phyloP scores from a whole-genome alignment of 106 monocot species.

The Dendrobium catenatum region DNA sequence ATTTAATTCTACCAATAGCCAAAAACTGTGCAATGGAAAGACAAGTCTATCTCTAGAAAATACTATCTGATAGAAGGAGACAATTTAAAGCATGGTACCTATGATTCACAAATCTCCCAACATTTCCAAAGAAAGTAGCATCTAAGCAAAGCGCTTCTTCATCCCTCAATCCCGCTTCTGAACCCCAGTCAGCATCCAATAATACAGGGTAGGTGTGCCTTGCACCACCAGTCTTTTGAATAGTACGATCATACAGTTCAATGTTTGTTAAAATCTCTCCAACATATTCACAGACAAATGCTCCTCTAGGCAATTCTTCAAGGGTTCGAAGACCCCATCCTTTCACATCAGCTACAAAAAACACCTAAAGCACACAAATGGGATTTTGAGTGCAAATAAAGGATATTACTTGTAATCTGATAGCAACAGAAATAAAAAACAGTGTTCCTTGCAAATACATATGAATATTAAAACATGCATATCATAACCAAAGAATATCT shows the following conservation, averaged over 20 bases:
- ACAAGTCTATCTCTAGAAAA: neutral
- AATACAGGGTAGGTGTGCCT: constrained; percentile 77
- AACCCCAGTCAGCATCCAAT: constrained; percentile 86
- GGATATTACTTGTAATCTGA: neutral
- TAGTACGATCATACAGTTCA: constrained; percentile 78
- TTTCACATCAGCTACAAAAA: constrained; percentile 53
- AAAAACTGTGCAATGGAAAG: neutral
- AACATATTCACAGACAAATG: constrained; percentile 91
- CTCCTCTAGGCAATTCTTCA: constrained; percentile 66
- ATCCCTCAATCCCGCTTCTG: constrained; percentile 80
- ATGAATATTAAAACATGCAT: neutral
- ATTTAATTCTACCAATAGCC: neutral
- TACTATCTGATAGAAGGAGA: neutral
- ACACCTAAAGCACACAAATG: constrained; percentile 46
- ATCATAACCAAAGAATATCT: neutral
- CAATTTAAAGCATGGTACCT: constrained; percentile 35
- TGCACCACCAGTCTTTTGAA: constrained; percentile 35
- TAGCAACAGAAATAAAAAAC: neutral
- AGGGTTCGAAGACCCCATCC: constrained; percentile 85
- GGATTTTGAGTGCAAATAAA: neutral
- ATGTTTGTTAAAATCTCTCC: constrained; percentile 83
- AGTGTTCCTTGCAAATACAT: neutral
- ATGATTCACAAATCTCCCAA: constrained; percentile 89
- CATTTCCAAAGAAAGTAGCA: constrained; percentile 91
- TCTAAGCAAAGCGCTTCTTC: constrained; percentile 95